Evolutionary conservation across 1,284 basidiomycete genomes (phyloP).

Genomic region (Melampsora medusae): DNA sequence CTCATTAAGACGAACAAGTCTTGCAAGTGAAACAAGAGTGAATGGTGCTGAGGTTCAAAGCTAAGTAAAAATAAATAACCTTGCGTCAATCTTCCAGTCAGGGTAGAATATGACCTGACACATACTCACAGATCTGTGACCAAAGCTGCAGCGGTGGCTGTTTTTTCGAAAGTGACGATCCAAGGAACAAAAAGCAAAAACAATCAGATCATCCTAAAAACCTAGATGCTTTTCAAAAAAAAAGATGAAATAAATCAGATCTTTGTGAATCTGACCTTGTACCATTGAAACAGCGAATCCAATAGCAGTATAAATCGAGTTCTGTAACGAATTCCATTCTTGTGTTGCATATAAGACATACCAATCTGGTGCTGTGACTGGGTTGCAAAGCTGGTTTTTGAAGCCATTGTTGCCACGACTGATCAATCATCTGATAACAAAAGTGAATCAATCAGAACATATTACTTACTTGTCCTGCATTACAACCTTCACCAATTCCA

Average conservation of each 20-base stretch:
- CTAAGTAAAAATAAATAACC: background rate
- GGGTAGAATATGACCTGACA: background rate
- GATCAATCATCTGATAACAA: background rate
- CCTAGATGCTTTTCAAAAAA: background rate
- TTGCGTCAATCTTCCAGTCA: background rate
- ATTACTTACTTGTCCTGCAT: constrained; percentile 25
- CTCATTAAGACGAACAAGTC: constrained; percentile 24
- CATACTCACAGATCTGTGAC: constrained; percentile 35
- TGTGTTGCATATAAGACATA: constrained; percentile 41
- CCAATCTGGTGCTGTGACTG: constrained; percentile 39
- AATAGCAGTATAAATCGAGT: constrained; percentile 42
- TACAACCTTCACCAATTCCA: constrained; percentile 42
- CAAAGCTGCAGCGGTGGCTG: constrained; percentile 34
- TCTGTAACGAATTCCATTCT: constrained; percentile 44
- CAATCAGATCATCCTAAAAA: background rate
- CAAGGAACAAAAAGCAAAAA: background rate
- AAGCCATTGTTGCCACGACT: no score
- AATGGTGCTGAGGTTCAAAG: constrained; percentile 27
- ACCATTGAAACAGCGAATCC: constrained; percentile 45
- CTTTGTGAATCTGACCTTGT: constrained; percentile 22
- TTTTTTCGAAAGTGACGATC: background rate
- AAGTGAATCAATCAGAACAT: background rate
- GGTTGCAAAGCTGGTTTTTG: constrained; percentile 23
- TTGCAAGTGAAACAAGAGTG: constrained; percentile 30
- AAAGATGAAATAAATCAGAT: background rate